Base-by-base conservation (phyloP, 1,284 basidiomycete genomes). In the Papiliotrema flavescens region DNA sequence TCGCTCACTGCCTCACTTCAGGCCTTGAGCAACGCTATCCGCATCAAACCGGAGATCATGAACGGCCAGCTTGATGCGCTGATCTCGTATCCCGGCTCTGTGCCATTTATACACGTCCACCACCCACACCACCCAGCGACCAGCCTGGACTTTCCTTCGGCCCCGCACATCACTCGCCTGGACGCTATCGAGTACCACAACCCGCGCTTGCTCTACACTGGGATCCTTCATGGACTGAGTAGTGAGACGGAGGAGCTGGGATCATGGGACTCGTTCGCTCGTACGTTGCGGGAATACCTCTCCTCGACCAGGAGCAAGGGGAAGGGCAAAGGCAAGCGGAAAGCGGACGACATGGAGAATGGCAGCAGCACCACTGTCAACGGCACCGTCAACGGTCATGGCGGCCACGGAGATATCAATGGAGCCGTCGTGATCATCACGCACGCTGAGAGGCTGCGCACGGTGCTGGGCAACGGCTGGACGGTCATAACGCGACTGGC, bases 71-170 rank as follows among this genome's bases (percentile, higher is more conserved):
- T 67, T 14, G 32, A 47, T 8, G 51, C 49, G 19, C 79, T 87
- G 11, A 71, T 85, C 11, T 78, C 79, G 71, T 77, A 2, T 76
- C 53, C 63, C 2, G 56, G 74, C 51, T 79, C 85, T 2, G 85
- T 86, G 2, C 79, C 84, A 0, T 89, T 89, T 70, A 80, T 89
- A 56, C 86, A 85, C 70, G 69, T 90, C 32, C 83, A 85, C 59
- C 86, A 89, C 71, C 79, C 83, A 5, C 41, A 79, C 77, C 62
- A 82, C 81, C 22, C 77, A 76, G 9, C 79, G 77, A 37, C 62
- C 13, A 44, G 63, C 13, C 46, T 48, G 44, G 26, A 43, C 47
- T 39, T 50, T 20, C 46, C 39, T 23, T n/a, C 39, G 5, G 20
- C 47, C 7, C 57, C 55, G 42, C 19, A 51, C 15, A 46, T 64